Evolutionary conservation across 129 eudicot genomes (phyloP).

Genomic region (Pittosporum tobira): DNA sequence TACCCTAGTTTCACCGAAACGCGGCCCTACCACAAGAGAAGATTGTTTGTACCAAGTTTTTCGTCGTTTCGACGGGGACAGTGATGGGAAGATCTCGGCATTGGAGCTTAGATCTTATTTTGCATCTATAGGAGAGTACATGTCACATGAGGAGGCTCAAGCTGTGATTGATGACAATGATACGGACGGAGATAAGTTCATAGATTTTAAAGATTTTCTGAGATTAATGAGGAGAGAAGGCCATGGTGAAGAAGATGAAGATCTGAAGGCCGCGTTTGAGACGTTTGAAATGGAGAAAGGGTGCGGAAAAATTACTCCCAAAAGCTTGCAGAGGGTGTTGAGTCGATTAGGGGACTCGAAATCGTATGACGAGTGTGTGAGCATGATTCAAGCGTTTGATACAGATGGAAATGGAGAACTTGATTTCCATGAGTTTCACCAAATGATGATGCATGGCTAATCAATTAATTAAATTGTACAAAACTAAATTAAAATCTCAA

Average conservation of each 20-base stretch:
- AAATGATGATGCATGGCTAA: constrained; percentile 62
- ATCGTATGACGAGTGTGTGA: constrained; percentile 55
- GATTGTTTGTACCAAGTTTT: constrained; percentile 44
- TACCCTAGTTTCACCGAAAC: not conserved
- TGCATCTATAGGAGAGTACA: constrained; percentile 57
- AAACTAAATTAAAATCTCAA: not conserved
- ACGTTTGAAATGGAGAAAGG: constrained; percentile 69
- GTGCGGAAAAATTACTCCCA: constrained; percentile 55
- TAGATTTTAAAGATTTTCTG: constrained; percentile 53
- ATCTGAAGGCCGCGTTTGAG: constrained; percentile 61
- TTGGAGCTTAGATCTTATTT: constrained; percentile 49
- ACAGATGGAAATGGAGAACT: constrained; percentile 63
- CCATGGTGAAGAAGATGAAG: constrained; percentile 21
- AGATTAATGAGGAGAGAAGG: constrained; percentile 33
- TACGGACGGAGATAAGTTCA: constrained; percentile 42
- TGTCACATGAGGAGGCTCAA: constrained; percentile 67
- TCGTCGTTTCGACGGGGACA: constrained; percentile 45
- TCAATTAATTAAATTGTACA: not conserved
- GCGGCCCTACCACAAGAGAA: constrained; percentile 13
- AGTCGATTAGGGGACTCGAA: constrained; percentile 59
- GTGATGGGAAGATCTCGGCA: constrained; percentile 67
- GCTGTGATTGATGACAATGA: constrained; percentile 47
- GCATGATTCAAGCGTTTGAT: constrained; percentile 60
- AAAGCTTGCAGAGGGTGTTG: constrained; percentile 57
- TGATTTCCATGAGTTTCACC: constrained; percentile 60